Conservation (phyloP, 805 yeast species). For the Nakazawaea anatomiae region DNA sequence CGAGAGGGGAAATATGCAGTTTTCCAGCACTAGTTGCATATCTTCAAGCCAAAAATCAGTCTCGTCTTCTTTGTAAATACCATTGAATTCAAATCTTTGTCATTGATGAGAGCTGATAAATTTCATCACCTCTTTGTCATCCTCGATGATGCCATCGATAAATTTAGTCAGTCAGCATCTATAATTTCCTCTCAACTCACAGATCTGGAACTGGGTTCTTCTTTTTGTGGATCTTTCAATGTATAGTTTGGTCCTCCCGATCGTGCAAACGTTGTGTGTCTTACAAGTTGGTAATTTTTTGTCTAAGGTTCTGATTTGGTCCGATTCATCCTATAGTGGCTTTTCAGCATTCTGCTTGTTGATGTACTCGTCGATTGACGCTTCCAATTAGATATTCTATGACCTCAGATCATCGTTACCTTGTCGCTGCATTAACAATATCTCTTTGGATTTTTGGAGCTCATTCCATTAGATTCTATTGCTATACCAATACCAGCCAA, state of each 20-base stretch:
- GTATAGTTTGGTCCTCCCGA: not conserved
- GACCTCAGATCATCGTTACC: not conserved
- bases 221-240: constrained; percentile 2
- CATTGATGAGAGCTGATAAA: too few species aligned
- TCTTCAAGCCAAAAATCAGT: not conserved
- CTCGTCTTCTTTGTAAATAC: not conserved
- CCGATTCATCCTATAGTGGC: not conserved
- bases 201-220: constrained; percentile 5
- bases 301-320: not conserved
- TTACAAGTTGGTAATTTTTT: not conserved
- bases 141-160: not conserved
- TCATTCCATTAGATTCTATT: not conserved
- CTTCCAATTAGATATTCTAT: not conserved
- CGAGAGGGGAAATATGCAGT: not conserved
- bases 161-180: not conserved
- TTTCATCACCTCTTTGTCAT: not conserved
- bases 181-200: not conserved
- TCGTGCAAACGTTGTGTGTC: not conserved
- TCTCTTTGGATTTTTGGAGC: not conserved
- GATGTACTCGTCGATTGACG: not conserved
- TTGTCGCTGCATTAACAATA: not conserved
- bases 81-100: not conserved
- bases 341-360: not conserved
- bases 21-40: constrained; percentile 1
- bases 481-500: not conserved